Evolutionary conservation across 768 basidiomycete species (phyloP), one percentile per base, ranked within the genome.

Genomic region (Piloderma croceum): DNA sequence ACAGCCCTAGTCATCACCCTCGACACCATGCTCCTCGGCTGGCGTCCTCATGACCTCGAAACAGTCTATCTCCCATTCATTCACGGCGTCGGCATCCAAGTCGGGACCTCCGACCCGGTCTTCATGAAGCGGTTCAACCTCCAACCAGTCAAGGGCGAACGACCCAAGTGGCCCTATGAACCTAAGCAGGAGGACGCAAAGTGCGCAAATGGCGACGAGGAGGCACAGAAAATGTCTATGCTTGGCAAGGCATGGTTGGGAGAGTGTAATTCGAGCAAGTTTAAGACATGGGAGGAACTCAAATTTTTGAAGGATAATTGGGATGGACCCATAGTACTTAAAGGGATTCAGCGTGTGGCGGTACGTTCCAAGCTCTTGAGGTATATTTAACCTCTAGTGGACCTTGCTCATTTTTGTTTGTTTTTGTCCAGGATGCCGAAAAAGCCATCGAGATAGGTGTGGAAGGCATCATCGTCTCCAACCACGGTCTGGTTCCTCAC

Each of bases 241-340:
- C 58, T 89, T 15, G 85, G 84, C 1, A 53, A 39, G 19, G 76
- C 69, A 39, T 90, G 82, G 82, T 52, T 83, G 29, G 68, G 63
- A 42, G 79, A 87, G 58, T 61, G 64, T 12, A 80, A 73, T 50
- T 78, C 79, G 10, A 83, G 86, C 2, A 39, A 61, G 21, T 87
- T 75, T 52, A 73, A 69, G 49, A 62, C 70, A 9, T 90, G 88
- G 87, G 74, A 86, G 37, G 77, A 89, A 41, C 55, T 90, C 42
- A 68, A 68, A 49, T 76, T 87, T 47, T 54, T 90, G 46, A 69
- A 74, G 51, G 70, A 81, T 18, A 76, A 82, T 41, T 90, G 86
- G 88, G 75, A 85, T 12, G 85, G 86, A 0, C 83, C 83, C 1
- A 59, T 90, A 39, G 61, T 89, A 13, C 62, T 90, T 36, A 90